Base-by-base conservation (phyloP, 257 asterid genomes). In the Solanum appendiculatum region DNA sequence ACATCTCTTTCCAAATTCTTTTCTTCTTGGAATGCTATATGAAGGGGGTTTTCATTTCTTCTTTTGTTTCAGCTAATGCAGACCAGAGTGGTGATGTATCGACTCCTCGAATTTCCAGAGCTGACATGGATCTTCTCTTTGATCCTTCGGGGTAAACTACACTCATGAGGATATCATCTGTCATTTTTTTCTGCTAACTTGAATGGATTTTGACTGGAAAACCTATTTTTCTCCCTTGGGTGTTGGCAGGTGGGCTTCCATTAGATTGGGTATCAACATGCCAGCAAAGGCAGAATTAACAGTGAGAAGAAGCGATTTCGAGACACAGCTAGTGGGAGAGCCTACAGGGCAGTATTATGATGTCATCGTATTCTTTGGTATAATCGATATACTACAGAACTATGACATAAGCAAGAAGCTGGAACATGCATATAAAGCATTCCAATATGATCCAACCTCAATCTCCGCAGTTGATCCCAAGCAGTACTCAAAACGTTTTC, bases 331-430 rank as follows among this genome's bases (percentile, higher is more conserved):
- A 85, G 94, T 95, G 1, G 98, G 99, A 68, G 98, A 93, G 48
- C 95, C 95, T 23, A 94, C 95, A 2, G 98, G 99, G 85, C 95
- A 92, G 93, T 92, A 88, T 88, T 96, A 91, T 54, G 98, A 96
- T 82, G 95, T 96, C 85, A 77, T 95, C 87, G 91, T 96, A 33
- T 96, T 94, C 68, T 93, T 96, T 56, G 96, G 99, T 23, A 94
- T 96, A 31, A 96, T 96, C 34, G 99, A 96, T 93, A 95, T 96
- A 82, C 87, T 95, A 31, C 99, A 96, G 88, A 98, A 95, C 78
- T 96, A 95, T 29, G 99, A 95, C 60, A 95, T 96, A 80, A 93
- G 98, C 93, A 96, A 96, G 95, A 96, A 93, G 94, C 97, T 96
- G 7, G 99, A 96, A 87, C 99, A 96, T 86, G 98, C 98, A 12